These are phyloP conservation scores for Uronychia setigera DNA, from an alignment of 73 alveolate genomes.

Conservation along the genomic window DNA sequence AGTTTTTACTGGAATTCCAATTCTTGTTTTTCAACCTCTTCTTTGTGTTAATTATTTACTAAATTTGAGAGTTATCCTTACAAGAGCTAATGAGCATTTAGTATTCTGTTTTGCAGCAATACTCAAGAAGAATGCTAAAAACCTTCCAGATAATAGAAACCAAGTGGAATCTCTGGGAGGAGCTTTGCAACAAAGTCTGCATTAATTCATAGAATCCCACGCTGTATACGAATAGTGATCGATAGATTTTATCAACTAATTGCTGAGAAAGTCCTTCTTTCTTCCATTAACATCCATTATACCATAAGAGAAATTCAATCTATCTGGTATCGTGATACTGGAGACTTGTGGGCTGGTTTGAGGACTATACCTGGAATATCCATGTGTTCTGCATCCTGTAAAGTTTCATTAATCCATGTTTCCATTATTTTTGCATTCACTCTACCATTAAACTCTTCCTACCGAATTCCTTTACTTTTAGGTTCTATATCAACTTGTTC, in stretches of 20 bases:
- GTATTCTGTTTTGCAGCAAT: conserved; percentile 71
- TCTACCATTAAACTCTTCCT: too few relatives aligned
- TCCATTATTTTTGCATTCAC: conserved; percentile 55
- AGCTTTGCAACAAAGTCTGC: neutral
- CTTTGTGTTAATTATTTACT: conserved; percentile 42
- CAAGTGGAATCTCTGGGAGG: neutral
- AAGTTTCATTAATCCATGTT: conserved; percentile 67
- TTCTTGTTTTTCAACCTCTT: conserved; percentile 55
- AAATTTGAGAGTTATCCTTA: neutral
- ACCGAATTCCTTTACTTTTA: too few relatives aligned
- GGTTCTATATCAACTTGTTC: too few relatives aligned
- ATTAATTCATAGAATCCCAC: conserved; percentile 68
- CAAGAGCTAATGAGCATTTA: conserved; percentile 45
- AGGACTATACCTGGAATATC: conserved; percentile 59
- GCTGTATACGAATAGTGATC: conserved; percentile 65
- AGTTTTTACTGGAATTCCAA: conserved; percentile 28
- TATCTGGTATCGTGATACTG: neutral
- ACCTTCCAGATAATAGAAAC: conserved; percentile 67
- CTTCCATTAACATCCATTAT: neutral
- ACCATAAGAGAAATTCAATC: neutral
- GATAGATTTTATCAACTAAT: conserved; percentile 54
- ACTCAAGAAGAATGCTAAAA: conserved; percentile 63
- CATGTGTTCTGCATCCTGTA: conserved; percentile 63
- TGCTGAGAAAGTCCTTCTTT: conserved; percentile 45
- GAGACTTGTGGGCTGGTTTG: conserved; percentile 28